Evolutionary conservation across 371 early-diverging fungal genomes (phyloP), one percentile per base, ranked within the genome.

Genomic region (Lichtheimia hyalospora): DNA sequence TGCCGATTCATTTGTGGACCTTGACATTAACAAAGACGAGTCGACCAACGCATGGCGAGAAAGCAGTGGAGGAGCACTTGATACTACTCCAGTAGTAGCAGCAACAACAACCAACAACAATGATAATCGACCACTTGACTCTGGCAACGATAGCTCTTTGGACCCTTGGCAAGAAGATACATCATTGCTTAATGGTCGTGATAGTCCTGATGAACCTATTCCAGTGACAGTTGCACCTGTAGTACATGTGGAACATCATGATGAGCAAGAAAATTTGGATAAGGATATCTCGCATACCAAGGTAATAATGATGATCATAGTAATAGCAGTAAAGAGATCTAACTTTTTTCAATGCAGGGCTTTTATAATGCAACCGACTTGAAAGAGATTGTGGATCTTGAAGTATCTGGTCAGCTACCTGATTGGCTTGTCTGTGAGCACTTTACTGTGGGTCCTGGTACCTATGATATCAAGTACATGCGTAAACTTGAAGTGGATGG

Each of bases 401-500:
- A 58, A 16, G 78, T 82, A 0, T 52, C 67, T 14, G 91, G 90
- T 8, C 62, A 79, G 10, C 68, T 88, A 18, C 90, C 91, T 0
- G 81, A 79, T 13, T 87, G 88, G 73, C 67, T 90, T 44, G 72
- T 69, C 34, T 86, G 88, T 40, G 87, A 84, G 51, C 75, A 85
- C 51, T 89, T 80, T 42, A 79, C 86, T 12, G 64, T 88, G 10
- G 89, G 86, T 4, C 89, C 89, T 3, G 89, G 88, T 14, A 75
- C 73, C 3, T 84, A 81, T 46, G 88, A 86, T 50, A 67, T 87
- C 42, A 77, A 73, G 39, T 89, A 86, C 48, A 79, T 82, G 20
- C 78, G 87, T 39, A 87, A 84, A 71, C 73, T 84, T 20, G 76
- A 76, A 25, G 68, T 85, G 27, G 74, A 88, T 34, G 82, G 86